phyloP scores from a whole-genome alignment of 1,139 yeast species.

The Scheffersomyces quercinus region DNA sequence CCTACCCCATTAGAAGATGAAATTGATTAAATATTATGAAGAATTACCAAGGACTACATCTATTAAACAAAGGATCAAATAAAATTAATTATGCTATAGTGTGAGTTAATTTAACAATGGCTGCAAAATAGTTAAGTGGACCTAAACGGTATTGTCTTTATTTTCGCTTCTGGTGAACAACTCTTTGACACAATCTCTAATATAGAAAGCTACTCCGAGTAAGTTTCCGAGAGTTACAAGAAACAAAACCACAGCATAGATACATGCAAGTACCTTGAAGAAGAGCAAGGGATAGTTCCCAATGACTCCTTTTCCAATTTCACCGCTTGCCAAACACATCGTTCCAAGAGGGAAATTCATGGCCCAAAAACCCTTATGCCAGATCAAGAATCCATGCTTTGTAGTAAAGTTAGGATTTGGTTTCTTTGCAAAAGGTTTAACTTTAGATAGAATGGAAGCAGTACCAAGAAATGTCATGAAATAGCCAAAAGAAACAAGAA shows the following conservation, averaged over 20 bases:
- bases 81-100: no score
- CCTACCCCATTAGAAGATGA: no score
- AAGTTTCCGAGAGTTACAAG: not conserved
- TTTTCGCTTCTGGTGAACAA: not conserved
- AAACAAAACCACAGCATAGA: not conserved
- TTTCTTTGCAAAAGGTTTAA: slow-evolving; percentile 30
- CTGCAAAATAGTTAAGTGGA: no score
- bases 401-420: slow-evolving; percentile 20
- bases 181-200: not conserved
- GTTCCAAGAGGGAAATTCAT: slow-evolving; percentile 20
- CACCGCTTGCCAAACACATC: slow-evolving; percentile 14
- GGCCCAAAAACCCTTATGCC: slow-evolving; percentile 16
- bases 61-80: no score
- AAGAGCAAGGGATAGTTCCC: not conserved
- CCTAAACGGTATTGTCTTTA: no score
- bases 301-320: not conserved
- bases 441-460: slow-evolving; percentile 40
- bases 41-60: no score
- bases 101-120: no score
- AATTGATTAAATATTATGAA: no score
- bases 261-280: not conserved
- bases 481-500: slow-evolving; percentile 43
- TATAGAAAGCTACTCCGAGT: not conserved
- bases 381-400: slow-evolving; percentile 9
- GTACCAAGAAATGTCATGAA: slow-evolving; percentile 62